Evolutionary conservation across 768 basidiomycete genomes (phyloP), one percentile per base, ranked within the genome.

Genomic region (Scleroderma bovista): DNA sequence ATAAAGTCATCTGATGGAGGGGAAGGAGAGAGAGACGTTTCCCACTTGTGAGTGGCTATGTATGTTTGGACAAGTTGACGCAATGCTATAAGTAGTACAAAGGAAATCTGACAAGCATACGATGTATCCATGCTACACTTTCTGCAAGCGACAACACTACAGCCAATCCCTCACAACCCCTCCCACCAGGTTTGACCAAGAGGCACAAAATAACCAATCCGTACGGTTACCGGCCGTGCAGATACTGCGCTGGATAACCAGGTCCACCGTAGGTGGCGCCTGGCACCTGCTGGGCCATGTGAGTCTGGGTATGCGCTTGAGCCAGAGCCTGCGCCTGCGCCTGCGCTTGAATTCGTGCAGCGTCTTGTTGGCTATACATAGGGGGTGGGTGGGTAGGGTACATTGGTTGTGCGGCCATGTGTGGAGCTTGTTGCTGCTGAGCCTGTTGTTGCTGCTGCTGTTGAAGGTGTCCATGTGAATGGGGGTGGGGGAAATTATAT

Each of bases 401-500:
- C 34, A 63, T 52, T 22, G 61, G 52, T 40, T 65, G 67, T 43
- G 41, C 23, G 6, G 23, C 26, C 4, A 43, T 43, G 24, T 43
- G 41, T 10, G 22, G 41, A 43, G 23, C 15, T 15, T 29, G 41
- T n/a, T 43, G 41, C n/a, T 29, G 41, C 41, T 64, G 71, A 11
- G 65, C 61, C 38, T 69, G 66, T 32, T 74, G 71, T 32, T 61
- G 63, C 38, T 71, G 74, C 48, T 72, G 79, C n/a, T 71, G 70
- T 47, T 75, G 81, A 38, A 78, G 77, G 44, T 69, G 72, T 10
- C 57, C 60, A n/a, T 74, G 69, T 15, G 74, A 68, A 52, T 80
- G 81, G 2, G 85, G 79, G 58, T 80, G 81, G 2, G 85, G 79
- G 58, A 78, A 87, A 60, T 80, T 83, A 63, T 83, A 87, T 20